phyloP scores from a whole-genome alignment of 805 yeast genomes.

The Kodamaea kaohsiungensis region DNA sequence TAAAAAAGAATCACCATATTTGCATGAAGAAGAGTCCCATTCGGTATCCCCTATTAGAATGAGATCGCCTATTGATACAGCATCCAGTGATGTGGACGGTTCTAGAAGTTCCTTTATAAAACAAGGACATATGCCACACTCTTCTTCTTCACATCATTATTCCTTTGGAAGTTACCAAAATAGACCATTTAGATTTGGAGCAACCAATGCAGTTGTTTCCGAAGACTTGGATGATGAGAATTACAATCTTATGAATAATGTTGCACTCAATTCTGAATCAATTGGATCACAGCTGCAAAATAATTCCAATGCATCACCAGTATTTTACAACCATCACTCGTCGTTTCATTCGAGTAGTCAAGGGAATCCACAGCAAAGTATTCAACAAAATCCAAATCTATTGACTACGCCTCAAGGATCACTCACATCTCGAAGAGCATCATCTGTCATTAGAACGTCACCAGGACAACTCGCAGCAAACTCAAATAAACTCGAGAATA shows the following conservation, averaged over 20 bases:
- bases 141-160: not conserved
- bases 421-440: conserved; percentile 20
- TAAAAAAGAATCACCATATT: not conserved
- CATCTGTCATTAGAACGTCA: conserved; percentile 12
- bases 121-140: not conserved
- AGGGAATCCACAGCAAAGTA: not conserved
- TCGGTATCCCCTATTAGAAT: conserved; percentile 9
- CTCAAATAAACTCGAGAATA: not conserved
- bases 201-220: not conserved
- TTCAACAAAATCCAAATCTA: not conserved
- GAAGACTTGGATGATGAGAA: conserved; percentile 40
- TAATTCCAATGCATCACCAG: not conserved
- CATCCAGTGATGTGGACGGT: not conserved
- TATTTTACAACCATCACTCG: not conserved
- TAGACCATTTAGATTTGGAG: conserved; percentile 1
- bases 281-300: not conserved
- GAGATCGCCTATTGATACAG: conserved; percentile 9
- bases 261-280: not conserved
- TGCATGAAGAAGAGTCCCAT: not conserved
- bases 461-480: conserved; percentile 10
- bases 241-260: conserved; percentile 20
- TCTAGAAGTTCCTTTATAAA: not conserved
- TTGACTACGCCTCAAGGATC: conserved; percentile 13
- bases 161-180: not conserved
- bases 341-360: not conserved